A percentile compares a stretch with the other conserved stretches of the same genome.
Conservation (phyloP, 192 early-diverging fungal genomes). For the Backusella macrospora region DNA sequence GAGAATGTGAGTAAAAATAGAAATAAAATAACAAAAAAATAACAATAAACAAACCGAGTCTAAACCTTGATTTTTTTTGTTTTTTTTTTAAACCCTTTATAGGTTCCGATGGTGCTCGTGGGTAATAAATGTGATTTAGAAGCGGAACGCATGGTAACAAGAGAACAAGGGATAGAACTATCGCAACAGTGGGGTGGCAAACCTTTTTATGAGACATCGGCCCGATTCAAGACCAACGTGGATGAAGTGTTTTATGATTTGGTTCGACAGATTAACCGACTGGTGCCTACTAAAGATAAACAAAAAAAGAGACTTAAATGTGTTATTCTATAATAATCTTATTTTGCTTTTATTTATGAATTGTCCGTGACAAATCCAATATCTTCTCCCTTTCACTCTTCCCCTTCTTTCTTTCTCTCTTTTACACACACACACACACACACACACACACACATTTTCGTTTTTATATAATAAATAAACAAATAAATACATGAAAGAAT, state of each 20-base stretch:
- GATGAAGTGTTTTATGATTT: constrained; percentile 91
- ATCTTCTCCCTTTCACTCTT: neutral
- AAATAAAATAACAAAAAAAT: neutral
- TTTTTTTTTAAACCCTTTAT: constrained; percentile 81
- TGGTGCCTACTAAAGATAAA: constrained; percentile 67
- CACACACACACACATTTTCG: neutral
- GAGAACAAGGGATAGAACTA: constrained; percentile 65
- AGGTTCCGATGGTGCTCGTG: constrained; percentile 82
- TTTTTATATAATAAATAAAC: neutral
- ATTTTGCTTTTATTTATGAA: constrained; percentile 1
- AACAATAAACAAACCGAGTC: constrained; percentile 6
- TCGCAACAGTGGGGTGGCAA: constrained; percentile 65
- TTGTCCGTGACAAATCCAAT: constrained; percentile 5
- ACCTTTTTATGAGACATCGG: constrained; percentile 87
- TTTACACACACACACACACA: no score
- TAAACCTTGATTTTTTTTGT: constrained; percentile 7
- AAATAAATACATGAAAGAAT: neutral
- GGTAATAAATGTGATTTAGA: constrained; percentile 93
- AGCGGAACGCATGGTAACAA: constrained; percentile 64
- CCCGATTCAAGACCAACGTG: constrained; percentile 82
- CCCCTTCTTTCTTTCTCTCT: neutral
- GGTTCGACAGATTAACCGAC: constrained; percentile 84
- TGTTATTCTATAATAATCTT: constrained; percentile 19
- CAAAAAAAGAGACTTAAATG: constrained; percentile 34
- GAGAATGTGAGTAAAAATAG: constrained; percentile 49